phyloP scores from a whole-genome alignment of 352 stramenopile genomes.

The Phytophthora litchii region DNA sequence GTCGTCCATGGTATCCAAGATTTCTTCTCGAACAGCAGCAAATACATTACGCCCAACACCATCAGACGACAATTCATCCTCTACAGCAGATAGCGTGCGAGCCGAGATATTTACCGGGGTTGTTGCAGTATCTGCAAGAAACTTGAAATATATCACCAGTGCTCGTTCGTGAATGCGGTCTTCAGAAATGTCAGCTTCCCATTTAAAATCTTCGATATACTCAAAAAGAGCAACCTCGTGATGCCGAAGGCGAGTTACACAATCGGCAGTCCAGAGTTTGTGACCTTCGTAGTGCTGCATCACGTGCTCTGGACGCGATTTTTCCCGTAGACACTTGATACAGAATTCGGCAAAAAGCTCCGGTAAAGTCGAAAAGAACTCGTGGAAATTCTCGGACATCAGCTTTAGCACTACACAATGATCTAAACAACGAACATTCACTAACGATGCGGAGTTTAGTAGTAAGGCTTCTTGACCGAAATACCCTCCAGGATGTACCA shows the following conservation, averaged over 20 bases:
- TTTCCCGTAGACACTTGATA: slow-evolving; percentile 66
- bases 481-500: slow-evolving; percentile 57
- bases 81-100: slow-evolving; percentile 37
- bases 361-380: slow-evolving; percentile 60
- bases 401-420: slow-evolving; percentile 59
- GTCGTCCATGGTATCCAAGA: slow-evolving; percentile 62
- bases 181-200: slow-evolving; percentile 55
- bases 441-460: slow-evolving; percentile 41
- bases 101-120: slow-evolving; percentile 43
- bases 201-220: slow-evolving; percentile 73
- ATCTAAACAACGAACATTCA: slow-evolving; percentile 43
- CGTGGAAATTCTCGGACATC: slow-evolving; percentile 42
- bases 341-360: slow-evolving; percentile 74
- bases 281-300: slow-evolving; percentile 76
- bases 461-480: slow-evolving; percentile 77
- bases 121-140: slow-evolving; percentile 43
- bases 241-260: slow-evolving; percentile 46
- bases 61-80: slow-evolving; percentile 49
- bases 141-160: slow-evolving; percentile 68
- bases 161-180: slow-evolving; percentile 56
- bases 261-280: slow-evolving; percentile 65
- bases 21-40: slow-evolving; percentile 40
- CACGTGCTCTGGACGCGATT: slow-evolving; percentile 51
- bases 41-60: slow-evolving; percentile 53
- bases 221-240: slow-evolving; percentile 66